Base-by-base conservation (phyloP, 176 grass and related monocot genomes). In the Triticum turgidum region DNA sequence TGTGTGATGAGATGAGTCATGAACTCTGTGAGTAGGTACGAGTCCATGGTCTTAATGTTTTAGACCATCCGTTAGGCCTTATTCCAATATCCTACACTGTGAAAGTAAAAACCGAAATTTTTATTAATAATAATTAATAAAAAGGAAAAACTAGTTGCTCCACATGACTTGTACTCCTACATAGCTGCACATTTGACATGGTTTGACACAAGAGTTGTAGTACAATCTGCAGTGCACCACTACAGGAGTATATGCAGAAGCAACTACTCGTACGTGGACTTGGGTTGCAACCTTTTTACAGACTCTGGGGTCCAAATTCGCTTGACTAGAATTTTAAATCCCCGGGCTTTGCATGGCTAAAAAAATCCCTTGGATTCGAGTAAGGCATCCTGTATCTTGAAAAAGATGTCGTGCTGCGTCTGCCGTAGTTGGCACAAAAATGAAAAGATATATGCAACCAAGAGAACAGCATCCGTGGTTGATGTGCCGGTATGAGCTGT, bases 231-330 rank as follows among this genome's bases (percentile, higher is more conserved):
- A 32, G 42, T 54, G 59, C 7, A 29, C 69, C 41, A 42, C 9
- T 67, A 65, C 29, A 70, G 58, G 35, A 37, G 34, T 54, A 61
- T 79, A 80, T 84, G 66, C 80, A 91, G 21, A 91, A 75, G 75
- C 47, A 84, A 80, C 35, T 75, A 84, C 38, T 42, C 41, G 41
- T 75, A 80, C 30, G 17, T 38, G 61, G 22, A 69, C 38, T 59
- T 90, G 59, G 27, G 37, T 76, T 76, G 81, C 45, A 76, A 69
- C 41, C 41, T 42, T 44, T 44, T 44, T 44, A 44, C 42, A 44
- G 9, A 44, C 42, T 44, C 3, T 44, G 42, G 10, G 2, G 11
- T 11, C 44, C 44, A 13, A 47, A 47, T 47, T 47, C 3, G 44
- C 11, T 47, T 47, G 44, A 47, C 11, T 47, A 44, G 42, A 47